Evolutionary conservation across 2,329 filamentous ascomycete genomes (phyloP), one percentile per base, ranked within the genome.

Genomic region (Orbilia brochopaga): DNA sequence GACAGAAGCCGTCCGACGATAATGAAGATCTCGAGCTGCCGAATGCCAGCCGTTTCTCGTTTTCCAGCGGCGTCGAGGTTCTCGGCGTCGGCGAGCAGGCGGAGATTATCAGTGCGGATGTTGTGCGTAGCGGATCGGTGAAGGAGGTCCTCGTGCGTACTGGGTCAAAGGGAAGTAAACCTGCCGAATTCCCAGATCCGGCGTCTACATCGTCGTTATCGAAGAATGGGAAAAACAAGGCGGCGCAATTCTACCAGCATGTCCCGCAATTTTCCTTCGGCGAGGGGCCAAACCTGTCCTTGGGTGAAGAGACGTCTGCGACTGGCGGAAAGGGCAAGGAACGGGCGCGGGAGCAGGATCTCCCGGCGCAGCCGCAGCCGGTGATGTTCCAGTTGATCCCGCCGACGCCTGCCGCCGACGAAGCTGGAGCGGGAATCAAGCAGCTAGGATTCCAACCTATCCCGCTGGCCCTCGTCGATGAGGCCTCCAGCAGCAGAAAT

Each of bases 371-470:
- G 2, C 67, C 62, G 7, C 35, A 50, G 2, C 67, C 67, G 3
- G 67, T 73, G n/a, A 50, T 37, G 3, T 73, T 73, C 42, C 67
- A 73, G 19, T 55, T 73, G 19, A 73, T 73, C 17, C 67, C 67
- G 8, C 67, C 67, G 5, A 73, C 67, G 2, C 67, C 67, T n/a
- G 58, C 66, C 1, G 66, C 58, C 0, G 66, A 70, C 2, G 66
- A 70, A 19, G 23, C 40, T 27, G 40, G 40, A 6, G 30, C 19
- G 8, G 51, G 50, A 6, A 53, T 30, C 17, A 60, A 32, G 19
- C 60, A 73, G 19, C 24, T 73, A 6, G 67, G 67, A 1, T 61
- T 35, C 24, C 50, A 73, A 24, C 60, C 40, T 23, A 52, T 57
- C 17, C 61, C 60, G 0, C 55, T 65, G 10, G 55, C 62, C 0